Evolutionary conservation across 106 monocot species (phyloP).

Genomic region (Posidonia australis): DNA sequence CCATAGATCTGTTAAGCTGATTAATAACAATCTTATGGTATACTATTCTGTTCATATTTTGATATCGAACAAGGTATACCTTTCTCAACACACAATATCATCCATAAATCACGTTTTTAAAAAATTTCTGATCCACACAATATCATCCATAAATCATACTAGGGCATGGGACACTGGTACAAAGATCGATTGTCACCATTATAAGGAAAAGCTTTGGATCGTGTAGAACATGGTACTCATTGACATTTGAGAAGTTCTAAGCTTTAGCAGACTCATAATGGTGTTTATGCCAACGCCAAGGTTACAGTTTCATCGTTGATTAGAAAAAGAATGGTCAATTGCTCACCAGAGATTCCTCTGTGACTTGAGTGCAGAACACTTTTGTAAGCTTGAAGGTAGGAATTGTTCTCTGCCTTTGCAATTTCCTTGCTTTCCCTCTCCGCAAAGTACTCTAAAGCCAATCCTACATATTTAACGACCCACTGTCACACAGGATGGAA

Average conservation of each 20-base stretch:
- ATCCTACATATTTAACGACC: constrained; percentile 9
- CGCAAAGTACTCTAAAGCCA: constrained; percentile 8
- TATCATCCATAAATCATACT: neutral
- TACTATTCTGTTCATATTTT: no score
- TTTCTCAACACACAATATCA: neutral
- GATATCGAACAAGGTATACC: neutral
- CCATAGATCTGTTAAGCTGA: no score
- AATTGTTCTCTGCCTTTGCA: constrained; percentile 2
- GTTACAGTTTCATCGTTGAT: neutral
- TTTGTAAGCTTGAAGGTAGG: constrained; percentile 19
- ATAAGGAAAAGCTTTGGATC: neutral
- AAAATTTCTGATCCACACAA: neutral
- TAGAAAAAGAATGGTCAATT: neutral
- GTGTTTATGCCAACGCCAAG: neutral
- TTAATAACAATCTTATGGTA: no score
- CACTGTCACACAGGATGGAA: neutral
- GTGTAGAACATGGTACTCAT: neutral
- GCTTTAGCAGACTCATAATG: no score
- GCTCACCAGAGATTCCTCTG: constrained; percentile 23
- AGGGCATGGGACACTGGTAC: neutral
- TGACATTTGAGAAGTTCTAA: neutral
- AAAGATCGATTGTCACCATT: neutral
- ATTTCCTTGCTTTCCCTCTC: constrained; percentile 1
- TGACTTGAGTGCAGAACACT: constrained; percentile 20
- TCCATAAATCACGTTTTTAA: neutral